Percentiles rank a stretch among this genome's conserved stretches.
Evolutionary conservation across 306 rosid species (phyloP).

Genomic region (Quercus berberidifolia): DNA sequence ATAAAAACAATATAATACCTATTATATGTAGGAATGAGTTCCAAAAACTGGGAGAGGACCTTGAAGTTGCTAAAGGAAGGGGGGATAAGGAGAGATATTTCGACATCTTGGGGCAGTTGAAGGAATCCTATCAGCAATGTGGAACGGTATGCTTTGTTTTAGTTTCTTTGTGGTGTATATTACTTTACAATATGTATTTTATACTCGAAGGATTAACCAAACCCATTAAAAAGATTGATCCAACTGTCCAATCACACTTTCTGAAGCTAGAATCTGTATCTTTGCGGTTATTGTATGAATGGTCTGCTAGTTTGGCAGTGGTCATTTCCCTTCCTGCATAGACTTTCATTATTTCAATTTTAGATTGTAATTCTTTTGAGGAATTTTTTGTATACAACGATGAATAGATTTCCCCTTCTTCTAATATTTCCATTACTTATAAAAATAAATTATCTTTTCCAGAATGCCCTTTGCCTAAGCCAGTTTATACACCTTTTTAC

Average conservation of each 20-base stretch:
- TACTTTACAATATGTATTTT: slow-evolving; percentile 8
- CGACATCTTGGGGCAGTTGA: slow-evolving; percentile 51
- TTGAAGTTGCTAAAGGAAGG: slow-evolving; percentile 53
- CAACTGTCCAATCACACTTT: background rate
- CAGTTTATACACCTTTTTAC: slow-evolving; percentile 11
- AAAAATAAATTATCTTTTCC: background rate
- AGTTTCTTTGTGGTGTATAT: background rate
- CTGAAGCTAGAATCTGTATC: too few species aligned
- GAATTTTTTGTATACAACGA: too few species aligned
- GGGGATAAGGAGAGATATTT: slow-evolving; percentile 57
- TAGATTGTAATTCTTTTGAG: too few species aligned
- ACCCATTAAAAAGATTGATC: background rate
- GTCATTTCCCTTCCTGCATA: too few species aligned
- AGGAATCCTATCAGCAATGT: slow-evolving; percentile 65
- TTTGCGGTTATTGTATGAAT: too few species aligned
- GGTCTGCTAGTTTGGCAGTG: too few species aligned
- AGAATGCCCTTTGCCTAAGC: background rate
- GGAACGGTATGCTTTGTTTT: slow-evolving; percentile 49
- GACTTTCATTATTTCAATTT: too few species aligned
- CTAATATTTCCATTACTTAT: too few species aligned
- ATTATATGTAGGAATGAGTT: slow-evolving; percentile 58
- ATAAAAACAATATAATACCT: slow-evolving; percentile 8
- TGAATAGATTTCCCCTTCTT: too few species aligned
- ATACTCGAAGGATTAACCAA: slow-evolving; percentile 11
- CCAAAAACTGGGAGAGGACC: slow-evolving; percentile 61